Evolutionary conservation across 805 yeast genomes (phyloP), one percentile per base, ranked within the genome.

Genomic region (Barnettozyma wickerhamii): DNA sequence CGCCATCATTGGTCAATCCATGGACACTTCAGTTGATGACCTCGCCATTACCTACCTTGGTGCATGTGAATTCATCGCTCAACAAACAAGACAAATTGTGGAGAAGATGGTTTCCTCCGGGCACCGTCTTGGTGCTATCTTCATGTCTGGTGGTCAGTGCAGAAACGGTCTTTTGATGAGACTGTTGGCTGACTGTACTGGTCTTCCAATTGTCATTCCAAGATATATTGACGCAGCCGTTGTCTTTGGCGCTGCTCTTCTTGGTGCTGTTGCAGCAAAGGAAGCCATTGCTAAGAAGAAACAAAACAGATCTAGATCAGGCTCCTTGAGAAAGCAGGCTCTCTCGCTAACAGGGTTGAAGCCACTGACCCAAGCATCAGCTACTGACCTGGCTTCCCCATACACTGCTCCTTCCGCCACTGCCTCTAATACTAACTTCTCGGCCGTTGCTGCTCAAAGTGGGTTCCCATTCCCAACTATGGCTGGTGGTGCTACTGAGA

Each of bases 11-110:
- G 99, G 99, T 4, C 89, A 85, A 55, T 78, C 91, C 3, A 87
- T 93, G 95, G 98, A 93, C 60, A 68, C 75, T 10, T 81, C 95
- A 0, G 68, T 93, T 31, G 87, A 89, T 52, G 87, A 85, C 47
- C 69, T 93, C 51, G 96, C 97, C 1, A 61, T 87, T 45, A 82
- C 79, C 51, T 93, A 93, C 59, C 74, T 90, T 37, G 97, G 86
- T 14, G 96, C 98, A 5, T 88, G 96, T 63, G 99, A 93, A 66
- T 93, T 93, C 55, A 90, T 93, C 62, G 96, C 96, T 37, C 96
- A 89, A 60, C 99, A 93, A 68, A 91, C 98, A 1, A 79, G 96
- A 55, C 99, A 93, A 55, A 93, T 93, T 57, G 81, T 91, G 27
- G 93, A 86, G 51, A 79, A 81, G 47, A 84, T 93, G 88, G 81